Evolutionary conservation across 495 filamentous ascomycete genomes (phyloP).

Genomic region (Aspergillus avenaceus): DNA sequence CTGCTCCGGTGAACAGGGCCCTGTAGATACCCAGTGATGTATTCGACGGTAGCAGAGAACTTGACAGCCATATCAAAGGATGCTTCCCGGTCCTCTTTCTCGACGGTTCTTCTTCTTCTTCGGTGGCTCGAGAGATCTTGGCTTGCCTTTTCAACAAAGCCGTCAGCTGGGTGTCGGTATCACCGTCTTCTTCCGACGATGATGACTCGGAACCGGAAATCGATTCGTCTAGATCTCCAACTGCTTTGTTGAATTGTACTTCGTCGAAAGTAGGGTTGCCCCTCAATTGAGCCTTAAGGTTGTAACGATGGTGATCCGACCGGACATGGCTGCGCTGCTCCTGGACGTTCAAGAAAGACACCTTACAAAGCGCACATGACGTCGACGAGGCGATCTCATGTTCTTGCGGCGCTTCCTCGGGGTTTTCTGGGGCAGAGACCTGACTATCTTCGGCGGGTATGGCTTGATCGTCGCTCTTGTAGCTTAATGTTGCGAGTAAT

Average conservation of each 20-base stretch:
- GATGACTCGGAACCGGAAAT: constrained; percentile 76
- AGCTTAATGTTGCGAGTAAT: constrained; percentile 64
- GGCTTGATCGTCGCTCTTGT: constrained; percentile 45
- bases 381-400: constrained; percentile 57
- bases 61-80: constrained; percentile 83
- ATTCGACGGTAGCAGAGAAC: constrained; percentile 67
- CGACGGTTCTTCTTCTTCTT: constrained; percentile 45
- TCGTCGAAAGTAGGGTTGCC: constrained; percentile 68
- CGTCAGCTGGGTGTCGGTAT: constrained; percentile 53
- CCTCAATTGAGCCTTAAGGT: constrained; percentile 82
- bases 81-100: constrained; percentile 60
- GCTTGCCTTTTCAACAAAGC: constrained; percentile 81
- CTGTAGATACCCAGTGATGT: constrained; percentile 82
- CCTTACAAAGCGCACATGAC: constrained; percentile 75
- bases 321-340: constrained; percentile 83
- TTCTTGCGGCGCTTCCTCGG: constrained; percentile 32
- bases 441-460: constrained; percentile 21
- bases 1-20: constrained; percentile 68
- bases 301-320: constrained; percentile 93
- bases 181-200: constrained; percentile 51
- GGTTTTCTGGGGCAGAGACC: constrained; percentile 14
- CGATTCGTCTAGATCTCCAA: constrained; percentile 82
- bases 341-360: constrained; percentile 63
- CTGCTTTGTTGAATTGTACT: constrained; percentile 73
- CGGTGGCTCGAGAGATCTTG: constrained; percentile 53